Percentiles rank a stretch among this genome's conserved stretches.
Evolutionary conservation across 208 protist species (phyloP).

Genomic region (Phytomonas francai): DNA sequence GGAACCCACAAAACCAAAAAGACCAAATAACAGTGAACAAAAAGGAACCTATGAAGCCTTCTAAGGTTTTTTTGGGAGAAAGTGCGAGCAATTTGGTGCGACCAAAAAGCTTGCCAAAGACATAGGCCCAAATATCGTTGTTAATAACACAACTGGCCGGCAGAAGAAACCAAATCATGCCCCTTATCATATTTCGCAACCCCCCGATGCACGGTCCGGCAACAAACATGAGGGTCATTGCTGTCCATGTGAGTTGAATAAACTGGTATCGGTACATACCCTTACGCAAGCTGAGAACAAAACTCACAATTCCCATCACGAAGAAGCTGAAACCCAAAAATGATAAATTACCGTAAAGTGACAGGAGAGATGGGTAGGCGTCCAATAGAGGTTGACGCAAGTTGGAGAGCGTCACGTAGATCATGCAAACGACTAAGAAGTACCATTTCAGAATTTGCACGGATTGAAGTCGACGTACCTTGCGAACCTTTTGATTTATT

Average conservation of each 20-base stretch:
- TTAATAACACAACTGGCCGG: conserved; percentile 83
- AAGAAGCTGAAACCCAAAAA: conserved; percentile 57
- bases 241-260: conserved; percentile 84
- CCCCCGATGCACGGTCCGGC: conserved; percentile 51
- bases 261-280: conserved; percentile 91
- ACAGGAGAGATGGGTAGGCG: conserved; percentile 41
- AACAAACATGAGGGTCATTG: conserved; percentile 79
- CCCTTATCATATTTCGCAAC: conserved; percentile 79
- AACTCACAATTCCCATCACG: conserved; percentile 78
- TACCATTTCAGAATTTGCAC: conserved; percentile 75
- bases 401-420: conserved; percentile 30
- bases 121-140: conserved; percentile 91
- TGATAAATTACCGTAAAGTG: conserved; percentile 40
- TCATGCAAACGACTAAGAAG: conserved; percentile 48
- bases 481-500: conserved; percentile 70
- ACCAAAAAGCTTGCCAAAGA: conserved; percentile 89
- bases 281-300: conserved; percentile 78
- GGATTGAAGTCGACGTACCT: conserved; percentile 70
- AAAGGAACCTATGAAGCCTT: conserved; percentile 87
- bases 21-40: conserved; percentile 87
- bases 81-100: conserved; percentile 70
- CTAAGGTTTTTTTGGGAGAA: conserved; percentile 90
- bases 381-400: conserved; percentile 49
- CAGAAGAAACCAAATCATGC: conserved; percentile 91
- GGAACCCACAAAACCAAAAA: conserved; percentile 88